Conservation (phyloP, 768 basidiomycete species). For the Royoungia palumana region DNA sequence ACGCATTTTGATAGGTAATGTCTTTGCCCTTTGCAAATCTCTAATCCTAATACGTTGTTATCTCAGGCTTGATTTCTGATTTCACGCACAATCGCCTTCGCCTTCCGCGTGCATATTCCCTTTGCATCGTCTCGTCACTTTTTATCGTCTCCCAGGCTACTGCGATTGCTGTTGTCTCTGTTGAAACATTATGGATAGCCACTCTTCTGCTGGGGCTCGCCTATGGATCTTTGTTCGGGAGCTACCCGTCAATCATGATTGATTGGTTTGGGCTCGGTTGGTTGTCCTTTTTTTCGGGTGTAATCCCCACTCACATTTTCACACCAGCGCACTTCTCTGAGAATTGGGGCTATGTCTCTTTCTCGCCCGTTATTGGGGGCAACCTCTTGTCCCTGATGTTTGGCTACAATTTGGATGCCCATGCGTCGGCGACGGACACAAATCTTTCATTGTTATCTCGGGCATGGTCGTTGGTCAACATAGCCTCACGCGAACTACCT, state of each 20-base stretch:
- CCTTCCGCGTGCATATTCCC: slow-evolving; percentile 64
- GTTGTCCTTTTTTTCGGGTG: slow-evolving; percentile 26
- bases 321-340: slow-evolving; percentile 66
- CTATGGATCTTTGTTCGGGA: slow-evolving; percentile 72
- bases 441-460: background rate
- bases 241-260: slow-evolving; percentile 71
- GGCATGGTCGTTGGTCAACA: background rate
- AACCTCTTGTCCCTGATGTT: slow-evolving; percentile 86
- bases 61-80: slow-evolving; percentile 66
- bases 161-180: slow-evolving; percentile 51
- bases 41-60: background rate
- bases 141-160: slow-evolving; percentile 73
- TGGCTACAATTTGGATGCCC: slow-evolving; percentile 76
- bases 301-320: background rate
- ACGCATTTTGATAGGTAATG: slow-evolving; percentile 67
- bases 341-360: slow-evolving; percentile 79
- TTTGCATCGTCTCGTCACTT: slow-evolving; percentile 61
- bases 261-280: slow-evolving; percentile 88
- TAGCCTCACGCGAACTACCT: slow-evolving; percentile 17
- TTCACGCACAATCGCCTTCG: slow-evolving; percentile 51
- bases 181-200: slow-evolving; percentile 60
- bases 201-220: slow-evolving; percentile 39
- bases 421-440: slow-evolving; percentile 35
- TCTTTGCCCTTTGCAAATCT: background rate
- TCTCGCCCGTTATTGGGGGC: slow-evolving; percentile 73